Evolutionary conservation across 176 grass and related monocot genomes (phyloP), one percentile per base, ranked within the genome.

Genomic region (Cenchrus purpureus): DNA sequence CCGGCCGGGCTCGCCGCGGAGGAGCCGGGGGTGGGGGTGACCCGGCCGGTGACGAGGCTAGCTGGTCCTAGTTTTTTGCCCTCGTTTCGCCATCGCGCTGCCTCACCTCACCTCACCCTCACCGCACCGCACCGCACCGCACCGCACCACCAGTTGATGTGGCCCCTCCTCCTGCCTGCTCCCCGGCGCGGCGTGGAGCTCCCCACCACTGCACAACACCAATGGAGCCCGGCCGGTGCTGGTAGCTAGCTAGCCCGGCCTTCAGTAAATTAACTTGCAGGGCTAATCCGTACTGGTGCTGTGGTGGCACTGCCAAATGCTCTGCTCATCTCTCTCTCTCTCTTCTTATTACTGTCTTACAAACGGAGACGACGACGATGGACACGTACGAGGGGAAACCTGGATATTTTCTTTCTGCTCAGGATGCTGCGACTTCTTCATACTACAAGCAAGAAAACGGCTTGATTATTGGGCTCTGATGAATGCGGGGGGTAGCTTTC

Each of bases 61-160:
- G 45, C 45, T 89, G 82, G 82, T 89, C 87, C 87, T 86, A 67
- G 64, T 70, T 85, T 63, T 50, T 31, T 77, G 70, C 49, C 49
- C 52, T 25, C 48, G 78, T 86, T 76, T 82, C 72, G 73, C 46
- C 45, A 6, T 71, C 53, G n/a, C 64, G 1, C 17, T 32, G 50
- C 17, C 78, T 20, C 15, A 29, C 17, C 16, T 1, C 45, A 8
- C 4, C 53, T 20, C 54, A 19, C 15, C 54, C 25, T 32, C 49
- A 15, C 0, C 49, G 2, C 7, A 25, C 25, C 25, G 4, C 44
- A 45, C 16, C 55, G n/a, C 55, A 58, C 55, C 55, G 5, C 46
- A 8, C 78, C 63, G 17, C 51, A 57, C 79, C 51, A 81, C 79
- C 51, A 81, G 79, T 43, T 70, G 34, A 37, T 51, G 50, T 70